Evolutionary conservation across 257 asterid species (phyloP), one percentile per base, ranked within the genome.

Genomic region (Ligustrum vulgare): DNA sequence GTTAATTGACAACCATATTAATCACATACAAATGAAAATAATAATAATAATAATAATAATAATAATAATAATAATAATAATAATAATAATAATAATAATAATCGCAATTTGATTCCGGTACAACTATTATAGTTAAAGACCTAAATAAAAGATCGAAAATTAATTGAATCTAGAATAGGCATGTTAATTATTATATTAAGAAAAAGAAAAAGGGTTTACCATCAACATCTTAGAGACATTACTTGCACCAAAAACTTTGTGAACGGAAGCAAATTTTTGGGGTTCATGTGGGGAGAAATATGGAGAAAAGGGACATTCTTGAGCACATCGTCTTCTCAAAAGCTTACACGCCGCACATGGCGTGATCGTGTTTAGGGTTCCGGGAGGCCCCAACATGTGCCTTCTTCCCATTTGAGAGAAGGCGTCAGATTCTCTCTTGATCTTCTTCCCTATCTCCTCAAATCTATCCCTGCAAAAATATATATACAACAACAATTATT

Each of bases 341-440:
- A 93, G 94, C 81, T 93, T 93, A 73, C 98, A 93, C 65, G 97
- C 98, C 28, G 98, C 98, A 64, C 98, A 93, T 2, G 98, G 98
- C 0, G 97, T 93, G 33, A 85, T 68, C 18, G 94, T 91, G 84
- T 93, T 91, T 73, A 89, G 82, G 67, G 80, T 69, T 64, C 82
- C 84, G 71, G 84, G 49, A 75, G 73, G 70, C 69, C 82, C 85
- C 79, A 80, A 58, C 80, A 77, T 72, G 39, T 82, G 75, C 72
- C 87, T 80, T 37, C 86, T 80, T 83, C 82, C 91, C 79, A 75
- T 51, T 49, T 82, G 82, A 31, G 76, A 22, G 35, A 43, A 85
- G 9, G 67, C 94, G 84, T 86, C 92, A 18, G 85, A 69, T 72
- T 91, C 98, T 79, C 94, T 86, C 91, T 86, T 89, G 68, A 91